phyloP scores from a whole-genome alignment of 2,329 filamentous ascomycete genomes.

The Nemania abortiva region DNA sequence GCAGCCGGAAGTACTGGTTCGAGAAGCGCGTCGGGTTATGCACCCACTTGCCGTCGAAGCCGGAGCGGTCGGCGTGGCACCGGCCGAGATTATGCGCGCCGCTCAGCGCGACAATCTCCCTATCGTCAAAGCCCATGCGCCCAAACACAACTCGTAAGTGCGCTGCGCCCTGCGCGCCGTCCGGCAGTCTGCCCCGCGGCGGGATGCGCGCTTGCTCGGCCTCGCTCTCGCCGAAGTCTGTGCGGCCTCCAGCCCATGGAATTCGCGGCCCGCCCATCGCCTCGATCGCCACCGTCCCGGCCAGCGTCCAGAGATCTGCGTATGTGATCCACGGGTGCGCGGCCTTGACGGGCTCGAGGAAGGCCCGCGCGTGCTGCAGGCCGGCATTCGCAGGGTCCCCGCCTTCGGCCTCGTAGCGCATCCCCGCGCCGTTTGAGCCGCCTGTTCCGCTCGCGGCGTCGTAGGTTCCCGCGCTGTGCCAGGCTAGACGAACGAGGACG shows the following conservation, averaged over 20 bases:
- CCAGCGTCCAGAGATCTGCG: conserved; percentile 74
- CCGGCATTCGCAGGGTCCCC: conserved; percentile 75
- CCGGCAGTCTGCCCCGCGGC: conserved; percentile 73
- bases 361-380: conserved; percentile 71
- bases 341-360: conserved; percentile 71
- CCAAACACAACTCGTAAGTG: conserved; percentile 92
- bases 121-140: conserved; percentile 97
- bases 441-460: conserved; percentile 69
- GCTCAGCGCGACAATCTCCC: conserved; percentile 89
- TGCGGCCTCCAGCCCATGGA: conserved; percentile 68
- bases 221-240: conserved; percentile 67
- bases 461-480: conserved; percentile 75
- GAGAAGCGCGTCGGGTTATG: conserved; percentile 55
- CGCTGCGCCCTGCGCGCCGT: conserved; percentile 80
- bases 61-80: conserved; percentile 60
- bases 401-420: conserved; percentile 74
- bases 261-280: conserved; percentile 71
- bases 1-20: conserved; percentile 54
- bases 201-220: conserved; percentile 59
- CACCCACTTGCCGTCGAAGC: conserved; percentile 55
- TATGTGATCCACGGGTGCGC: conserved; percentile 74
- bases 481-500: conserved; percentile 72
- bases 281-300: conserved; percentile 68
- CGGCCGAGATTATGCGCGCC: conserved; percentile 89
- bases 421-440: conserved; percentile 73